phyloP scores from a whole-genome alignment of 108 stramenopile genomes.

The Fragilaria radians region DNA sequence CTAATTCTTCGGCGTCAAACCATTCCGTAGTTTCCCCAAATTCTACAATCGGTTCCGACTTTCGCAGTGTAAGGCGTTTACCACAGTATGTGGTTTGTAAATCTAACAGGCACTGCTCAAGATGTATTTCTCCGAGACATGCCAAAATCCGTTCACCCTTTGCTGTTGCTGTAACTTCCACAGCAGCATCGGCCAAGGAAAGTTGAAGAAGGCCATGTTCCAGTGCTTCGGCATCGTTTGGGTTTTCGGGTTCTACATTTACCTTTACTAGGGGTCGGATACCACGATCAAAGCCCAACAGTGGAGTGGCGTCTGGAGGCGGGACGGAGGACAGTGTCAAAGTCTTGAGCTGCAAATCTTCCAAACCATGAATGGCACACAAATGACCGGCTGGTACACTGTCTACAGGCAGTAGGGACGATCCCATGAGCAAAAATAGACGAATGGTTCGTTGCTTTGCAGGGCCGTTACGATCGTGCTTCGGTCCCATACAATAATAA shows the following conservation, averaged over 20 bases:
- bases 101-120: constrained; percentile 81
- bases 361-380: constrained; percentile 80
- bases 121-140: constrained; percentile 81
- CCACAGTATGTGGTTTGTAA: constrained; percentile 67
- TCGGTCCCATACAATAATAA: constrained; percentile 68
- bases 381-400: constrained; percentile 84
- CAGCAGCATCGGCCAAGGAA: constrained; percentile 74
- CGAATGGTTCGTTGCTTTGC: constrained; percentile 40
- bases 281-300: constrained; percentile 60
- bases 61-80: constrained; percentile 52
- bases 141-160: constrained; percentile 78
- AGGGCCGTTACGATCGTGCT: constrained; percentile 30
- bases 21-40: constrained; percentile 83
- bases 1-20: constrained; percentile 60
- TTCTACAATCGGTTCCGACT: constrained; percentile 82
- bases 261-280: constrained; percentile 85
- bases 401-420: constrained; percentile 68
- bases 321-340: constrained; percentile 70
- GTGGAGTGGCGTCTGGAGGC: constrained; percentile 52
- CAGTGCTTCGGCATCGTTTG: constrained; percentile 56
- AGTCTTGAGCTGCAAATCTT: constrained; percentile 75
- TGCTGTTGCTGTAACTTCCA: constrained; percentile 78
- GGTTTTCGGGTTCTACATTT: constrained; percentile 69
- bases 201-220: constrained; percentile 72
- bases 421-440: constrained; percentile 82